phyloP scores from a whole-genome alignment of 192 early-diverging fungal genomes.

The Backusella sp. region DNA sequence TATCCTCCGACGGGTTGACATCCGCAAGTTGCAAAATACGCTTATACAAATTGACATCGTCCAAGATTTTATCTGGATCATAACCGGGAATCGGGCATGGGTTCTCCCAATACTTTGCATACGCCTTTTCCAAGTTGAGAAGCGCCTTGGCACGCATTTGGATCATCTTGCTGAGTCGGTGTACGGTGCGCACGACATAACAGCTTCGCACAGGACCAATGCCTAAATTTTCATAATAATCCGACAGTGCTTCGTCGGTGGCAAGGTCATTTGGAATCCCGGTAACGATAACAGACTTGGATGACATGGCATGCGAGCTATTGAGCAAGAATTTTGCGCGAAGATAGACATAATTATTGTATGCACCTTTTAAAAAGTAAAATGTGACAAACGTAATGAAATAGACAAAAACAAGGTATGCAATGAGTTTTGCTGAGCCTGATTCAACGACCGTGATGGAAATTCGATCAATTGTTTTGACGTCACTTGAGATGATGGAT shows the following conservation, averaged over 20 bases:
- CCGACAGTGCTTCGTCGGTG: slow-evolving; percentile 45
- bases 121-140: slow-evolving; percentile 51
- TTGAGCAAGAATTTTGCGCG: slow-evolving; percentile 22
- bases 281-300: slow-evolving; percentile 54
- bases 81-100: slow-evolving; percentile 63
- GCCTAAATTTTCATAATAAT: slow-evolving; percentile 53
- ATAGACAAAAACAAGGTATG: slow-evolving; percentile 33
- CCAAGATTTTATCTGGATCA: slow-evolving; percentile 46
- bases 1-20: not conserved
- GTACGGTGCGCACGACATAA: slow-evolving; percentile 50
- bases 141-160: slow-evolving; percentile 51
- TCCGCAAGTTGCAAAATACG: not conserved
- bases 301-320: not conserved
- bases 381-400: slow-evolving; percentile 25
- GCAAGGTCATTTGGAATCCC: slow-evolving; percentile 48
- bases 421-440: slow-evolving; percentile 19
- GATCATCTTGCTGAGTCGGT: slow-evolving; percentile 37
- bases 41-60: slow-evolving; percentile 33
- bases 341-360: slow-evolving; percentile 17
- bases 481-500: not conserved
- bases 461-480: slow-evolving; percentile 6
- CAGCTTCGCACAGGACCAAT: slow-evolving; percentile 54
- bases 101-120: slow-evolving; percentile 60
- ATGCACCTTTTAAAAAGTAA: slow-evolving; percentile 24
- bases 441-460: slow-evolving; percentile 26